These are phyloP conservation scores for Thermothelomyces thermophilus DNA, from an alignment of 2,329 filamentous ascomycete genomes.

Conservation along the genomic window DNA sequence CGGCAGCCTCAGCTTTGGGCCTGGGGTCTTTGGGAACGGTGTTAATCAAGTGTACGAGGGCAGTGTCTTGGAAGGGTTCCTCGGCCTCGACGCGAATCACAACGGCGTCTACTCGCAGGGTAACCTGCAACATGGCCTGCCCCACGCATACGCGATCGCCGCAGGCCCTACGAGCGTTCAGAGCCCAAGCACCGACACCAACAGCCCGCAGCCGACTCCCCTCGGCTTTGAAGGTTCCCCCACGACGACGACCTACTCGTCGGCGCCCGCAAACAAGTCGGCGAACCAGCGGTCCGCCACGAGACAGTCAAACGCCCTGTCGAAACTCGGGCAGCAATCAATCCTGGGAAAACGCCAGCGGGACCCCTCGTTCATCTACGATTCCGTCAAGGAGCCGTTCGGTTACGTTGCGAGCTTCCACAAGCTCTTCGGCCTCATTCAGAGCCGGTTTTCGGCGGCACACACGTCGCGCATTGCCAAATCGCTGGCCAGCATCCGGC, in stretches of 20 bases:
- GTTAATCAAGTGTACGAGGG: slow-evolving; percentile 46
- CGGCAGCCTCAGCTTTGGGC: slow-evolving; percentile 36
- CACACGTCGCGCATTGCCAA: slow-evolving; percentile 80
- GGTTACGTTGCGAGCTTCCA: slow-evolving; percentile 88
- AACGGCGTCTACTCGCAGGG: slow-evolving; percentile 48
- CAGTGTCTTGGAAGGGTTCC: slow-evolving; percentile 47
- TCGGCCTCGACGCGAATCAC: slow-evolving; percentile 44
- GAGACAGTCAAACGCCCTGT: slow-evolving; percentile 39
- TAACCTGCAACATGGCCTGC: slow-evolving; percentile 55
- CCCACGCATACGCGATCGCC: slow-evolving; percentile 59
- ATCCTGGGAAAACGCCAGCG: slow-evolving; percentile 53
- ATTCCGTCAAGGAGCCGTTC: slow-evolving; percentile 84
- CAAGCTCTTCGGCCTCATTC: slow-evolving; percentile 72
- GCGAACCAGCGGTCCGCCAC: slow-evolving; percentile 34
- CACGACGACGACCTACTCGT: slow-evolving; percentile 34
- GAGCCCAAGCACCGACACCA: slow-evolving; percentile 59
- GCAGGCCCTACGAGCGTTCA: slow-evolving; percentile 56
- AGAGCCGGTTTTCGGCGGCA: slow-evolving; percentile 68
- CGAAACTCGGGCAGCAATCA: slow-evolving; percentile 40
- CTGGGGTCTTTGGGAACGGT: slow-evolving; percentile 47
- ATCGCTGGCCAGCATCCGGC: slow-evolving; percentile 80
- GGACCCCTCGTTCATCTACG: slow-evolving; percentile 81
- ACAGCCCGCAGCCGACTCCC: slow-evolving; percentile 51
- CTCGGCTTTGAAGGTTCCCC: slow-evolving; percentile 52
- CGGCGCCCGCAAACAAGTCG: slow-evolving; percentile 18